Conservation (phyloP, 169 alveolate species). For the Cystoisospora suis region DNA sequence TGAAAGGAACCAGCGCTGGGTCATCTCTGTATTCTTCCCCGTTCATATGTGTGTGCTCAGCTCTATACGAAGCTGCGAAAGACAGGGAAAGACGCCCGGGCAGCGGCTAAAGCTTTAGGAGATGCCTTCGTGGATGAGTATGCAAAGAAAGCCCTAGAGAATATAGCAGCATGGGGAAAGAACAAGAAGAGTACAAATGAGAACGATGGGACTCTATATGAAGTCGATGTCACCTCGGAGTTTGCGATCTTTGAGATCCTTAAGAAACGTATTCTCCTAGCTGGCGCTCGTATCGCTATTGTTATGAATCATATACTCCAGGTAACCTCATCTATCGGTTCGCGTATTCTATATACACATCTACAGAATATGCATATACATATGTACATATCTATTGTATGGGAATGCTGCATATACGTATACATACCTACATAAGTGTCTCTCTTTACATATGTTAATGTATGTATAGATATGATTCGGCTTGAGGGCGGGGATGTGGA, state of each 20-base stretch:
- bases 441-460: no score
- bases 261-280: slow-evolving; percentile 43
- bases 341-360: no score
- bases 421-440: no score
- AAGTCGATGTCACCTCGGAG: slow-evolving; percentile 18
- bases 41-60: neutral
- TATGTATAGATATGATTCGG: no score
- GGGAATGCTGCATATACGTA: no score
- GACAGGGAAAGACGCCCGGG: slow-evolving; percentile 27
- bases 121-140: neutral
- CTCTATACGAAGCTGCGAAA: neutral
- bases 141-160: neutral
- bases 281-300: slow-evolving; percentile 48
- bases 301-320: slow-evolving; percentile 56
- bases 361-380: no score
- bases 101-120: slow-evolving; percentile 8
- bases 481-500: no score
- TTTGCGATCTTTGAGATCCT: slow-evolving; percentile 34
- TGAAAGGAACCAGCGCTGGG: no score
- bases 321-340: no score
- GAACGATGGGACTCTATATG: neutral
- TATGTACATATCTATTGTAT: no score
- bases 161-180: no score
- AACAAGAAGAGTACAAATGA: neutral
- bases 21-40: no score